Percentiles rank a stretch among this genome's conserved stretches.
Conservation (phyloP, 192 early-diverging fungal genomes). For the Podila verticillata region DNA sequence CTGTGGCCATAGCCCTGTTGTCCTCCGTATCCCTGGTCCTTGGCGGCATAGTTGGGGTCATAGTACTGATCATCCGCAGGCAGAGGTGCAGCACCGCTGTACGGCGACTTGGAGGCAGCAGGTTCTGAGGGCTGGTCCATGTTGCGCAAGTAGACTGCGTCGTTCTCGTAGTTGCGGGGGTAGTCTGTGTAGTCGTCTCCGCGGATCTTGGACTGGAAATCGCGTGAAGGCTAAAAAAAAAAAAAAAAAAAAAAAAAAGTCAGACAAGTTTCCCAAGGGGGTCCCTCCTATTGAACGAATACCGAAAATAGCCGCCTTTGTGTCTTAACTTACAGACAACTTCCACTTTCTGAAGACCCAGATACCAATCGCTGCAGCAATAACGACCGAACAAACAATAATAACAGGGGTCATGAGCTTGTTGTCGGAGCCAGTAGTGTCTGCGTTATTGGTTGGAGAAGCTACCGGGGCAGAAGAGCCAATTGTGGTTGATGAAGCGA, state of each 20-base stretch:
- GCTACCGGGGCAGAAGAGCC: neutral
- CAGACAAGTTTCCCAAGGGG: too few species aligned
- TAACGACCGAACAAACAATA: conserved; percentile 26
- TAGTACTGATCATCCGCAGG: conserved; percentile 32
- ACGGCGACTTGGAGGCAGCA: conserved; percentile 19
- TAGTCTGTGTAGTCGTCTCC: conserved; percentile 47
- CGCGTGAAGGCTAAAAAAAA: conserved; percentile 51
- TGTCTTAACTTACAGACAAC: conserved; percentile 43
- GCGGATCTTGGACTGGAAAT: conserved; percentile 60
- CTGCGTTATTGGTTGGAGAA: neutral
- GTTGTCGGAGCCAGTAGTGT: neutral
- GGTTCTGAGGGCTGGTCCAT: conserved; percentile 39
- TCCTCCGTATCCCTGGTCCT: conserved; percentile 10
- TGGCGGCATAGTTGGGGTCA: conserved; percentile 39
- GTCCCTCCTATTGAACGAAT: too few species aligned
- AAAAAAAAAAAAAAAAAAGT: conserved; percentile 4
- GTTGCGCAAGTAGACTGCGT: conserved; percentile 51
- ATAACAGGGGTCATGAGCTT: conserved; percentile 25
- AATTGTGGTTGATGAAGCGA: neutral
- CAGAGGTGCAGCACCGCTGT: conserved; percentile 13
- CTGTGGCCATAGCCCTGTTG: neutral
- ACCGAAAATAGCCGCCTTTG: neutral
- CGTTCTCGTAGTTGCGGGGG: conserved; percentile 36
- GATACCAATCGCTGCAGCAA: conserved; percentile 59
- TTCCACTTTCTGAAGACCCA: conserved; percentile 67